A percentile compares a stretch with the other conserved stretches of the same genome.
Evolutionary conservation across 106 monocot species (phyloP).

Genomic region (Dendrobium chrysotoxum): DNA sequence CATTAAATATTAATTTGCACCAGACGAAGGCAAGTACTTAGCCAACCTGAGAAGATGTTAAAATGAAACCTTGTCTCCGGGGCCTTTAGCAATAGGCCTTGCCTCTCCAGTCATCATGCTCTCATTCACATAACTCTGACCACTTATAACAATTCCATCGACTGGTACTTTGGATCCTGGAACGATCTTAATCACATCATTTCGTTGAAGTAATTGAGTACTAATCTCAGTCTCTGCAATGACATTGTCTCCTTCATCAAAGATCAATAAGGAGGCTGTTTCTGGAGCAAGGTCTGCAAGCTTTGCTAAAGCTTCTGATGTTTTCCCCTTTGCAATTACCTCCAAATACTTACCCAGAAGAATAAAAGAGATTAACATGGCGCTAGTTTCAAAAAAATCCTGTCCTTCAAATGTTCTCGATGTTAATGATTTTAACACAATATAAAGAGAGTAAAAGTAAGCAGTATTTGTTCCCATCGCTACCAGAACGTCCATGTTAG

Average conservation of each 20-base stretch:
- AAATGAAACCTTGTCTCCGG: conserved; percentile 67
- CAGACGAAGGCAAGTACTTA: not conserved
- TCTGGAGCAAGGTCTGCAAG: conserved; percentile 84
- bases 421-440: conserved; percentile 45
- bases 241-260: conserved; percentile 56
- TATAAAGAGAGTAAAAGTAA: conserved; percentile 83
- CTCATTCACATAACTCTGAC: conserved; percentile 84
- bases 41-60: not conserved
- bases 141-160: conserved; percentile 81
- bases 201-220: conserved; percentile 73
- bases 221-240: conserved; percentile 69
- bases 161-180: conserved; percentile 85
- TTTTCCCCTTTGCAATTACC: conserved; percentile 83
- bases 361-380: conserved; percentile 94
- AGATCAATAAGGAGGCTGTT: conserved; percentile 56
- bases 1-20: not conserved
- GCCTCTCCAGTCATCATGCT: conserved; percentile 98
- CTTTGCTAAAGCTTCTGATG: conserved; percentile 81
- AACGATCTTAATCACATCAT: conserved; percentile 85
- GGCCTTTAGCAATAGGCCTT: conserved; percentile 57
- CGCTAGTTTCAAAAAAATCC: conserved; percentile 92
- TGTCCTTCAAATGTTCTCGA: conserved; percentile 74
- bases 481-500: conserved; percentile 94
- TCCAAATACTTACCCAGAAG: conserved; percentile 89
- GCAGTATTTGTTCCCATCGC: conserved; percentile 89